A percentile compares a stretch with the other conserved stretches of the same genome.
phyloP scores from a whole-genome alignment of 2,329 filamentous ascomycete genomes.

The Pyricularia pennisetigena region DNA sequence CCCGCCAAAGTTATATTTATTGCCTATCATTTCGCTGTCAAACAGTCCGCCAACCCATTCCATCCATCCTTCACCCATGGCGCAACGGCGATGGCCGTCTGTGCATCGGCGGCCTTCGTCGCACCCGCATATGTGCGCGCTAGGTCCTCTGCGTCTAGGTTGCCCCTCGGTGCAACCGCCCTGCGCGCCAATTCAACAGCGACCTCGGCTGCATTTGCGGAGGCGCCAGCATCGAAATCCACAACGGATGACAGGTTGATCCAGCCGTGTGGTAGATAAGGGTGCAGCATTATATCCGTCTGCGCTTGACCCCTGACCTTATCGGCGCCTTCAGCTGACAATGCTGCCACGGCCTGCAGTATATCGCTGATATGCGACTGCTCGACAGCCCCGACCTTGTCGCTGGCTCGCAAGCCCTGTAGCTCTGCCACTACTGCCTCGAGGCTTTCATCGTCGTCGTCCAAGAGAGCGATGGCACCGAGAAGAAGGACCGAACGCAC shows the following conservation, averaged over 20 bases:
- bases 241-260: slow-evolving; percentile 50
- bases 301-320: slow-evolving; percentile 53
- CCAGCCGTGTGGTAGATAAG: slow-evolving; percentile 75
- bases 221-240: background rate
- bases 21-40: slow-evolving; percentile 14
- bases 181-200: slow-evolving; percentile 69
- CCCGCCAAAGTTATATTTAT: too few relatives aligned
- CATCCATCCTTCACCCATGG: slow-evolving; percentile 67
- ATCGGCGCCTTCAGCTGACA: slow-evolving; percentile 32
- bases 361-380: slow-evolving; percentile 64
- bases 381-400: slow-evolving; percentile 52
- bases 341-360: slow-evolving; percentile 60
- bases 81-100: slow-evolving; percentile 67
- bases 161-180: slow-evolving; percentile 62
- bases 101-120: slow-evolving; percentile 60
- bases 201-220: slow-evolving; percentile 49
- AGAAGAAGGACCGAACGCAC: slow-evolving; percentile 72
- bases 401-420: slow-evolving; percentile 57
- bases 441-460: slow-evolving; percentile 67
- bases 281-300: slow-evolving; percentile 70
- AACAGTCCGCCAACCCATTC: slow-evolving; percentile 39
- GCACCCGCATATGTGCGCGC: slow-evolving; percentile 66
- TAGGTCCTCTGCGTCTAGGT: slow-evolving; percentile 58
- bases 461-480: slow-evolving; percentile 73
- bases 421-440: slow-evolving; percentile 76